These are phyloP conservation scores for Tremella fuciformis DNA, from an alignment of 768 basidiomycete species.

Conservation along the genomic window DNA sequence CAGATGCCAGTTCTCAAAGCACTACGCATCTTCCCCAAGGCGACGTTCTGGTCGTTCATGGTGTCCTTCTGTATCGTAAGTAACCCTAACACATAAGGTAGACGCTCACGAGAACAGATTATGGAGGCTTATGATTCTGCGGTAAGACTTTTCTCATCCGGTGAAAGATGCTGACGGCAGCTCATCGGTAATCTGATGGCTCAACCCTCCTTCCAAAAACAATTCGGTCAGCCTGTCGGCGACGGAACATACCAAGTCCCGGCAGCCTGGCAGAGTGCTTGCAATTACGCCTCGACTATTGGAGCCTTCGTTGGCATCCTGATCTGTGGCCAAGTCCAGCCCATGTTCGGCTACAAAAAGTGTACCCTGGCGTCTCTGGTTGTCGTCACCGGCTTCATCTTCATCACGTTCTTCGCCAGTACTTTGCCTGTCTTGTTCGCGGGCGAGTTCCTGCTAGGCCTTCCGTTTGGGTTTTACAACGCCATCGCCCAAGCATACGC, in stretches of 20 bases:
- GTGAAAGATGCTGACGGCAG: constrained; percentile 43
- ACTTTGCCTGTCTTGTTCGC: constrained; percentile 15
- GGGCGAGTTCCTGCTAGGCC: constrained; percentile 21
- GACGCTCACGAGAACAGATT: no score
- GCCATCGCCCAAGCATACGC: constrained; percentile 45
- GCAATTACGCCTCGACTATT: neutral
- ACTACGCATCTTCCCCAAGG: constrained; percentile 33
- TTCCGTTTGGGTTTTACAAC: constrained; percentile 41
- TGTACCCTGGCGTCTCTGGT: constrained; percentile 5
- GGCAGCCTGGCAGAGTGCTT: constrained; percentile 5
- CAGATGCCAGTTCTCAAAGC: neutral
- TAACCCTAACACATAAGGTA: no score
- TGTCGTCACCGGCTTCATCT: constrained; percentile 15
- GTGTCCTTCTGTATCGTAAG: no score
- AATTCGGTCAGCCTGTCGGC: constrained; percentile 2
- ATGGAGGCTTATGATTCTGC: no score
- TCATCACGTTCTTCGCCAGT: constrained; percentile 23
- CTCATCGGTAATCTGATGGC: constrained; percentile 24
- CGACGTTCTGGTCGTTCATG: constrained; percentile 42
- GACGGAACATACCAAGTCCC: constrained; percentile 3
- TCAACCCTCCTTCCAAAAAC: constrained; percentile 11
- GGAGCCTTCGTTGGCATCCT: constrained; percentile 4
- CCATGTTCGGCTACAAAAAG: constrained; percentile 18
- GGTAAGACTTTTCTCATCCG: no score
- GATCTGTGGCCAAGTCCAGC: constrained; percentile 13